Base-by-base conservation (phyloP, 768 basidiomycete genomes). In the Lentinula raphanica region DNA sequence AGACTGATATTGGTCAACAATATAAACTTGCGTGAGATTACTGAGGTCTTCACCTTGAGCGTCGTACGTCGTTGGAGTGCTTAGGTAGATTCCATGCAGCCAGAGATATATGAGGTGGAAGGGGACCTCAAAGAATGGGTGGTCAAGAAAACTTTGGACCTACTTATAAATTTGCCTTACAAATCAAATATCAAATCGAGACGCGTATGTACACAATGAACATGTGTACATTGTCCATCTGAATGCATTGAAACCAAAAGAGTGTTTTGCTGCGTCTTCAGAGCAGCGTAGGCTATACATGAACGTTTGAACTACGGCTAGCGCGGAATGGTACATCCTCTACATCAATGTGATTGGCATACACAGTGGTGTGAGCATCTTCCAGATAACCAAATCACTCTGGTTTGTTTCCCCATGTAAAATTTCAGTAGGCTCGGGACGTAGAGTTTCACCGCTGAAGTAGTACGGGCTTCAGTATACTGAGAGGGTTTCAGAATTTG, bases 21-120 rank as follows among this genome's bases (percentile, higher is more conserved):
- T 55, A 48, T 36, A 32, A 38, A 61, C 54, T 23, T n/a, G 17
- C 21, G 53, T 42, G 36, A 54, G 40, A 54, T 56, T 56, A 25
- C 17, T 31, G 46, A 53, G 49, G n/a, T 8, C 63, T 63, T 62
- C 63, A 63, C 55, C 36, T 55, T 35, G 60, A 35, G 51, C 58
- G 57, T 57, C 44, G 61, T 53, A 53, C 27, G 45, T 49, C 54
- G 32, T 49, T 56, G 53, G n/a, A 39, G 12, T 54, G 28, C 69
- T 68, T 74, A 76, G 62, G 67, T 67, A 67, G 71, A 64, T 73
- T 72, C 77, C 78, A 79, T 79, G 65, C 76, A 78, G 70, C 36
- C 36, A 53, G 28, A 36, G 23, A 25, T 28, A 31, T 29, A 32
- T 38, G 8, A 31, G 7, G 51, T 19, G 32, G 21, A 36, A 38